Percentiles rank a stretch among this genome's conserved stretches.
Conservation (phyloP, 148 eudicot species). For the Selenicereus undatus region DNA sequence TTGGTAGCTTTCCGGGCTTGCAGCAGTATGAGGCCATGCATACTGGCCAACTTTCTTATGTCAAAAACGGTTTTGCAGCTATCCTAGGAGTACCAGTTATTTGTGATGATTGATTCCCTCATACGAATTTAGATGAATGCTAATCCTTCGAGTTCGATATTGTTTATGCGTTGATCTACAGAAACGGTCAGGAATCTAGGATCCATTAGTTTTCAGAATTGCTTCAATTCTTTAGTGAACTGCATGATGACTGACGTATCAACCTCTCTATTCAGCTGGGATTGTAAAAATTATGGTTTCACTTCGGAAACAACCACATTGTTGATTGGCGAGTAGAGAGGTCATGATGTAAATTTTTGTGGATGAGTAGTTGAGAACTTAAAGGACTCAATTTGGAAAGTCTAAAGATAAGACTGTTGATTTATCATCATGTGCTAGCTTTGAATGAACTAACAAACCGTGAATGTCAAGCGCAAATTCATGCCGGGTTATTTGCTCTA, state of each 20-base stretch:
- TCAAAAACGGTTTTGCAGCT: not conserved
- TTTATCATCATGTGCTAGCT: no score
- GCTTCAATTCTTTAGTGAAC: not conserved
- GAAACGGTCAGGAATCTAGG: not conserved
- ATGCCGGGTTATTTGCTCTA: no score
- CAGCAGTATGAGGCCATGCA: not conserved
- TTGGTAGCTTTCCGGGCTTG: not conserved
- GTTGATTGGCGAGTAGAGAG: not conserved
- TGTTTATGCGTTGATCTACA: not conserved
- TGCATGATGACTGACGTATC: not conserved
- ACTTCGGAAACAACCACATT: no score
- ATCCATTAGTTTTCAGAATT: not conserved
- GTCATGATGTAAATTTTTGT: not conserved
- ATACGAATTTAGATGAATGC: not conserved
- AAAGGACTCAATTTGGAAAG: no score
- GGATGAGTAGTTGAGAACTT: no score
- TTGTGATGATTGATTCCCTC: not conserved
- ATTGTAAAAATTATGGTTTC: not conserved
- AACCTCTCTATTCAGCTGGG: not conserved
- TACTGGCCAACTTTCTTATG: not conserved
- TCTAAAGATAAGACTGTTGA: no score
- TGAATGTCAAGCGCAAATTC: no score
- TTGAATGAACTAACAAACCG: no score
- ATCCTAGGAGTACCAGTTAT: not conserved
- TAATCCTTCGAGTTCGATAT: not conserved